Conservation (phyloP, 2,329 filamentous ascomycete species). For the Diaporthe helianthi region DNA sequence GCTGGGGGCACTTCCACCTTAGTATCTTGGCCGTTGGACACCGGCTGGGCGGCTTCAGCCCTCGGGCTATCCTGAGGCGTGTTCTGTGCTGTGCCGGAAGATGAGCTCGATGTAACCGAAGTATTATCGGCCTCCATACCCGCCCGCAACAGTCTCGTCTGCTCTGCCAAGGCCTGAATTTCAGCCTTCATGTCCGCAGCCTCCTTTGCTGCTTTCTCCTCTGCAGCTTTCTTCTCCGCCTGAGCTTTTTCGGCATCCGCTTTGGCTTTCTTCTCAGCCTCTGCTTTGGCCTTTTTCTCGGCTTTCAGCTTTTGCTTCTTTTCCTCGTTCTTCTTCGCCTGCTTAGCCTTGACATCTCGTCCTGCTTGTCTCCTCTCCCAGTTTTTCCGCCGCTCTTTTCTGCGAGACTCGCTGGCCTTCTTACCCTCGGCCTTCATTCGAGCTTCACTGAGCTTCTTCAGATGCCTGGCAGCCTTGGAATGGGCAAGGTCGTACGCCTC, state of each 20-base stretch:
- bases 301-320: slow-evolving; percentile 49
- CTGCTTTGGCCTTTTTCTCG: slow-evolving; percentile 46
- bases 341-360: slow-evolving; percentile 48
- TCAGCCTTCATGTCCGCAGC: not conserved
- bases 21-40: slow-evolving; percentile 37
- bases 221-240: slow-evolving; percentile 6
- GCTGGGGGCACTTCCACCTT: slow-evolving; percentile 46
- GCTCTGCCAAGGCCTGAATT: not conserved
- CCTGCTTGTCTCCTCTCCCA: slow-evolving; percentile 49
- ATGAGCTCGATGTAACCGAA: slow-evolving; percentile 36
- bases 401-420: slow-evolving; percentile 52
- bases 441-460: slow-evolving; percentile 52
- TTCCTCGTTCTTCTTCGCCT: slow-evolving; percentile 51
- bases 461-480: slow-evolving; percentile 56
- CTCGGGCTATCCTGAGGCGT: slow-evolving; percentile 42
- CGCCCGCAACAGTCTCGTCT: slow-evolving; percentile 3
- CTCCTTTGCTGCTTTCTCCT: slow-evolving; percentile 8
- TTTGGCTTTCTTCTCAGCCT: slow-evolving; percentile 37
- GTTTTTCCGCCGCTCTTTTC: slow-evolving; percentile 49
- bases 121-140: slow-evolving; percentile 33
- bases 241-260: slow-evolving; percentile 40
- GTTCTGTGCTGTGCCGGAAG: slow-evolving; percentile 38
- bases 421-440: slow-evolving; percentile 58
- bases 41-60: slow-evolving; percentile 37
- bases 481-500: slow-evolving; percentile 75